A percentile compares a stretch with the other conserved stretches of the same genome.
phyloP scores from a whole-genome alignment of 257 asterid genomes.

The Galeopsis tetrahit region DNA sequence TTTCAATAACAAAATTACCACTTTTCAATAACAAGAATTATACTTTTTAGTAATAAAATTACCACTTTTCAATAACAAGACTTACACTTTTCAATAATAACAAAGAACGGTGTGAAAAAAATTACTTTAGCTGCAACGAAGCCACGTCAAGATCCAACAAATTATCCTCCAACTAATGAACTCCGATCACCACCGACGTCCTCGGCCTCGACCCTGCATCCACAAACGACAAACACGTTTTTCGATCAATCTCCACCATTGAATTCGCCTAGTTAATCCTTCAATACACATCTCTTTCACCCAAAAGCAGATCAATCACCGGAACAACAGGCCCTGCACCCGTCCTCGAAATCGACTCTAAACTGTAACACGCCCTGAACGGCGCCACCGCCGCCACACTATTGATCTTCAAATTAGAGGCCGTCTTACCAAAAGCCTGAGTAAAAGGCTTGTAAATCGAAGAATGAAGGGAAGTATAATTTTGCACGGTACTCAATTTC shows the following conservation, averaged over 20 bases:
- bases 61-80: no score
- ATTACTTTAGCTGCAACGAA: slow-evolving; percentile 44
- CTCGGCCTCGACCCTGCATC: no score
- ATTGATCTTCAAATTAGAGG: slow-evolving; percentile 40
- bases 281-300: slow-evolving; percentile 47
- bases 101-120: no score
- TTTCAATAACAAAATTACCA: no score
- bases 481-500: slow-evolving; percentile 49
- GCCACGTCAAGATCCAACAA: slow-evolving; percentile 55
- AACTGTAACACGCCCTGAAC: slow-evolving; percentile 54
- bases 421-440: no score
- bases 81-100: no score
- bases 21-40: no score
- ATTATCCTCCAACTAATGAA: slow-evolving; percentile 54
- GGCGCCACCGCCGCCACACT: slow-evolving; percentile 53
- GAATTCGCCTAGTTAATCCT: no score
- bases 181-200: slow-evolving; percentile 57
- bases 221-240: no score
- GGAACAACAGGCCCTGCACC: slow-evolving; percentile 49
- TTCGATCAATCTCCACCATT: no score
- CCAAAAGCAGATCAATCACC: slow-evolving; percentile 53
- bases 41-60: no score
- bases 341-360: slow-evolving; percentile 39
- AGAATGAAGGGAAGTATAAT: slow-evolving; percentile 48
- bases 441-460: no score